Conservation (phyloP, 2,329 filamentous ascomycete genomes). For the Sporothrix brunneoviolacea region DNA sequence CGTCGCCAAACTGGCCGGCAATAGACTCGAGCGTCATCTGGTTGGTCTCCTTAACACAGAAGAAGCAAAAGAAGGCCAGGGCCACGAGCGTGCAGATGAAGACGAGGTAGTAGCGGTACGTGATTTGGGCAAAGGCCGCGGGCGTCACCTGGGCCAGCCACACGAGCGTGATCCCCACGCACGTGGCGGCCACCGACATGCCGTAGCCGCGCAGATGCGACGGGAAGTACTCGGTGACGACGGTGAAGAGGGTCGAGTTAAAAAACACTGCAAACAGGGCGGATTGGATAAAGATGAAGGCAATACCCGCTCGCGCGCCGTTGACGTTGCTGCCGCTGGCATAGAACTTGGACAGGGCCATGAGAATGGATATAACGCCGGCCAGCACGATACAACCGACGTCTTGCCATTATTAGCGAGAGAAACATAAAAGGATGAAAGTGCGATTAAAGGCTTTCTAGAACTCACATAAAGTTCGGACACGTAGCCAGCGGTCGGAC, state of each 20-base stretch:
- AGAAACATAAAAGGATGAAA: neutral
- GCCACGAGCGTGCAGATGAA: constrained; percentile 28
- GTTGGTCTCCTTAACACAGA: constrained; percentile 30
- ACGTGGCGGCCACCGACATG: constrained; percentile 41
- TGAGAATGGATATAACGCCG: constrained; percentile 17
- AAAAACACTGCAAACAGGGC: constrained; percentile 27
- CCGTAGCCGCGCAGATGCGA: constrained; percentile 53
- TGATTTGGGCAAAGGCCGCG: constrained; percentile 24
- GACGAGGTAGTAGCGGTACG: constrained; percentile 28
- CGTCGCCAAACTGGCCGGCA: constrained; percentile 28
- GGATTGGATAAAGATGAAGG: constrained; percentile 28
- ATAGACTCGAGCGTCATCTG: constrained; percentile 28
- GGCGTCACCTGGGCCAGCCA: constrained; percentile 25
- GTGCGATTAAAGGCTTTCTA: neutral
- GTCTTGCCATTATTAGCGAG: neutral
- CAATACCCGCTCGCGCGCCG: constrained; percentile 23
- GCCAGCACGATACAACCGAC: constrained; percentile 1
- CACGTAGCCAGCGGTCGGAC: constrained; percentile 25
- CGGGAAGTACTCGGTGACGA: constrained; percentile 35
- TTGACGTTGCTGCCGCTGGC: constrained; percentile 16
- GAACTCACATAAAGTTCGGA: neutral
- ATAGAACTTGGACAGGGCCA: constrained; percentile 22
- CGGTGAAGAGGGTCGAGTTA: constrained; percentile 28
- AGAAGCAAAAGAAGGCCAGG: constrained; percentile 23
- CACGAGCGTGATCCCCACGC: constrained; percentile 26